A percentile compares a stretch with the other conserved stretches of the same genome.
phyloP scores from a whole-genome alignment of 257 asterid species.

The Solanum pennellii region DNA sequence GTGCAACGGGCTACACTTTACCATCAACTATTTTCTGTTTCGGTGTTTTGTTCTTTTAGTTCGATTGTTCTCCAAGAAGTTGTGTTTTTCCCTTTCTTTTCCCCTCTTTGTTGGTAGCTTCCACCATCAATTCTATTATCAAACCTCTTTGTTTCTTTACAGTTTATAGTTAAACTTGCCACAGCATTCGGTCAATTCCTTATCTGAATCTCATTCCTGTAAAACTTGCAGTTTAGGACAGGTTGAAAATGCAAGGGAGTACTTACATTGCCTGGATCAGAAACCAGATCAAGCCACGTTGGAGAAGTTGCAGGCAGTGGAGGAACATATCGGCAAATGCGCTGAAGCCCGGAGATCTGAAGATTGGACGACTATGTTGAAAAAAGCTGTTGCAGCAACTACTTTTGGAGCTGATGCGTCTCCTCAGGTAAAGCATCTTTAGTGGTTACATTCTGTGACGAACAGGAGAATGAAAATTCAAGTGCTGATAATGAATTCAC shows the following conservation, averaged over 20 bases:
- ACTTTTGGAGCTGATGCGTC: constrained; percentile 63
- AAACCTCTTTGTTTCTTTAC: neutral
- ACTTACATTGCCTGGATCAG: constrained; percentile 41
- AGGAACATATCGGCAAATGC: constrained; percentile 49
- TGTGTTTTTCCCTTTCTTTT: neutral
- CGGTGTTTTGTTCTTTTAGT: neutral
- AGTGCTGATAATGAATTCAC: constrained; percentile 20
- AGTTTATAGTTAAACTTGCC: neutral
- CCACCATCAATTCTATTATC: neutral
- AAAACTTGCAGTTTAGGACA: constrained; percentile 59
- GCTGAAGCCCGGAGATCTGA: constrained; percentile 39
- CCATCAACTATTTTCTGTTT: no score
- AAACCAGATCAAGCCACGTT: constrained; percentile 40
- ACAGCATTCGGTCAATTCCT: neutral
- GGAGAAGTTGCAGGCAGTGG: constrained; percentile 55
- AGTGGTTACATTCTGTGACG: neutral
- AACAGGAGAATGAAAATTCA: neutral
- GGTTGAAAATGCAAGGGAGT: constrained; percentile 55
- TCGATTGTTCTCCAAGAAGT: neutral
- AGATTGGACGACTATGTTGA: constrained; percentile 52
- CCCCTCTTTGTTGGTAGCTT: neutral
- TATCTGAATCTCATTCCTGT: constrained; percentile 14
- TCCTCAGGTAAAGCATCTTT: constrained; percentile 47
- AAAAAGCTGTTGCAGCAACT: constrained; percentile 61
- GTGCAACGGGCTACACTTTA: no score